Evolutionary conservation across 1,139 yeast species (phyloP), one percentile per base, ranked within the genome.

Genomic region (Magnusiomyces tetraspermus): DNA sequence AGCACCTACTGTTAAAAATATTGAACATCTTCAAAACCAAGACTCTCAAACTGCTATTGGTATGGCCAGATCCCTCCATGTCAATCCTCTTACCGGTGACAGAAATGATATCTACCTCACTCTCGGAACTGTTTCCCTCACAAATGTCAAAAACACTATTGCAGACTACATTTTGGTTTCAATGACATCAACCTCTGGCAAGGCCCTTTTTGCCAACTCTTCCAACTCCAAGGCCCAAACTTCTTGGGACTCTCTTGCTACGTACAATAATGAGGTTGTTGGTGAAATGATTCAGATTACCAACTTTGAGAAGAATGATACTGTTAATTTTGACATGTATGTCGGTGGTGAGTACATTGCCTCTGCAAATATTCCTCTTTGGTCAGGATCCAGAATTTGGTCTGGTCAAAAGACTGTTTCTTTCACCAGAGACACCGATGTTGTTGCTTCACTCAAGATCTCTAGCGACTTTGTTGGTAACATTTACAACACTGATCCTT

Each of bases 181-280:
- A 24, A 50, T 63, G 51, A 56, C 61, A 11, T 60, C 66, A 3
- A 57, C 63, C n/a, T 54, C 59, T 42, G 65, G 66, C 11, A 59
- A 55, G 33, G 58, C 58, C 1, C 47, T 55, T 8, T 64, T 64
- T 54, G 78, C 83, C 24, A 83, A 82, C 62, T 88, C 88, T 8
- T 76, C 87, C 0, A 84, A 84, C 66, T 85, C 82, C 61, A 69
- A 70, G 33, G 77, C 76, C 31, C 69, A 70, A 45, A 68, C 73
- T 24, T 61, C 68, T 21, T 88, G 95, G 95, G 81, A 80, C 56
- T 85, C 88, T 61, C 76, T 85, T n/a, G 82, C 94, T 1, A 88
- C 85, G 15, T 76, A 76, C 61, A 82, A 89, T 1, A 84, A 79
- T 49, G 96, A 88, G 66, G 75, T 79, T 11, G 73, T 85, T 57